A percentile compares a stretch with the other conserved stretches of the same genome.
Evolutionary conservation across 228 moss, liverwort and hornwort species (phyloP).

Genomic region (Sphagnum fallax): DNA sequence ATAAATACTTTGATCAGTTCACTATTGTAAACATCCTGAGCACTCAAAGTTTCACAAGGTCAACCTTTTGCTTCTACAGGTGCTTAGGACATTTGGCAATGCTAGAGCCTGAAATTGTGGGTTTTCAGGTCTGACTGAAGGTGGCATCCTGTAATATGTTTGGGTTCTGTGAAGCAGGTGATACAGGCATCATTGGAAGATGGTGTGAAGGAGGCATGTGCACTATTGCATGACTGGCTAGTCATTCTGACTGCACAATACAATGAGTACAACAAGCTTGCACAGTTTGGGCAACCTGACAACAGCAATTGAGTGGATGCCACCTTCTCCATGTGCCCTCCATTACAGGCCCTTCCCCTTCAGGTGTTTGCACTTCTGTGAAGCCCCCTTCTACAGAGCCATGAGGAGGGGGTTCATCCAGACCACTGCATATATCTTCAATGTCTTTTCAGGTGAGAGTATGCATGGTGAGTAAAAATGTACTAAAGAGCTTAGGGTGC

Average conservation of each 20-base stretch:
- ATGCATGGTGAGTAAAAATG: neutral
- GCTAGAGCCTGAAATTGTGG: too few species aligned
- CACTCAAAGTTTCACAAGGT: too few species aligned
- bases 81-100: too few species aligned
- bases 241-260: conserved; percentile 97
- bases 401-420: conserved; percentile 97
- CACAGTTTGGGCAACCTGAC: conserved; percentile 60
- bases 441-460: conserved; percentile 76
- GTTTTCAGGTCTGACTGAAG: too few species aligned
- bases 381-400: conserved; percentile 71
- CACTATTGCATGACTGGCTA: conserved; percentile 92
- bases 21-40: too few species aligned
- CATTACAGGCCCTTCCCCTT: conserved; percentile 82
- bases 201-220: conserved; percentile 88
- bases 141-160: too few species aligned
- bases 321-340: conserved; percentile 70
- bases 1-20: neutral
- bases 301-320: conserved; percentile 75
- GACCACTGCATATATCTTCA: conserved; percentile 94
- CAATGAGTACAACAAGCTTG: conserved; percentile 83
- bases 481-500: neutral
- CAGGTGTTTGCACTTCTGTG: conserved; percentile 93
- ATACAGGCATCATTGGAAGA: conserved; percentile 91
- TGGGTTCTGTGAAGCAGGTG: conserved; percentile 41
- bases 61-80: too few species aligned